A percentile compares a stretch with the other conserved stretches of the same genome.
phyloP scores from a whole-genome alignment of 2,329 filamentous ascomycete genomes.

The Aspergillus tanneri region DNA sequence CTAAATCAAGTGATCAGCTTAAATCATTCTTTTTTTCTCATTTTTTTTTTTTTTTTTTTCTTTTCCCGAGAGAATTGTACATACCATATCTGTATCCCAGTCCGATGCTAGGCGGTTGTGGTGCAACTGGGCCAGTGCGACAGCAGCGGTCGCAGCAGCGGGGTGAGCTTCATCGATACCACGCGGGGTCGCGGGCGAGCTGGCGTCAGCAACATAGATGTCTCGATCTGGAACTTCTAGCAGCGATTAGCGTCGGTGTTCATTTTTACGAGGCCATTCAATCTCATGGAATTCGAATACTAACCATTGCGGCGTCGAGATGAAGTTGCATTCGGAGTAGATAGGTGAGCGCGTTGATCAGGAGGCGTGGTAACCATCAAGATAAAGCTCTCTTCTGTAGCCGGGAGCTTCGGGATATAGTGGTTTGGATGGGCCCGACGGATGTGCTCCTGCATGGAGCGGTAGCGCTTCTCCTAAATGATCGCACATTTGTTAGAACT shows the following conservation, averaged over 20 bases:
- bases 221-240: conserved; percentile 62
- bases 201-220: conserved; percentile 66
- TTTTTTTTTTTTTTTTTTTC: no score
- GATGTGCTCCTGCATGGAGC: conserved; percentile 99
- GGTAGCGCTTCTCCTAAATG: conserved; percentile 83
- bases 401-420: conserved; percentile 96
- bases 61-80: conserved; percentile 43
- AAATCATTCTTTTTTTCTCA: no score
- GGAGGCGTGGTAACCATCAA: conserved; percentile 93
- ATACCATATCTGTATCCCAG: conserved; percentile 75
- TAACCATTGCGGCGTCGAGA: conserved; percentile 39
- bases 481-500: conserved; percentile 9
- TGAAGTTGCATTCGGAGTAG: conserved; percentile 40
- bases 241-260: no score
- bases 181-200: conserved; percentile 67
- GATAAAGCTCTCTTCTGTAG: conserved; percentile 95
- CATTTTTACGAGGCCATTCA: no score
- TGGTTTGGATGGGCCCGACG: conserved; percentile 94
- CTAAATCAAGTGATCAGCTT: conserved; percentile 43
- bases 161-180: conserved; percentile 67
- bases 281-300: conserved; percentile 25
- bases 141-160: conserved; percentile 74
- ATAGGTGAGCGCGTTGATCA: conserved; percentile 63
- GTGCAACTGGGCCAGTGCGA: conserved; percentile 81
- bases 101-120: conserved; percentile 73